Percentiles rank a stretch among this genome's conserved stretches.
Conservation (phyloP, 2,329 filamentous ascomycete genomes). For the Hypoxylon sp. region DNA sequence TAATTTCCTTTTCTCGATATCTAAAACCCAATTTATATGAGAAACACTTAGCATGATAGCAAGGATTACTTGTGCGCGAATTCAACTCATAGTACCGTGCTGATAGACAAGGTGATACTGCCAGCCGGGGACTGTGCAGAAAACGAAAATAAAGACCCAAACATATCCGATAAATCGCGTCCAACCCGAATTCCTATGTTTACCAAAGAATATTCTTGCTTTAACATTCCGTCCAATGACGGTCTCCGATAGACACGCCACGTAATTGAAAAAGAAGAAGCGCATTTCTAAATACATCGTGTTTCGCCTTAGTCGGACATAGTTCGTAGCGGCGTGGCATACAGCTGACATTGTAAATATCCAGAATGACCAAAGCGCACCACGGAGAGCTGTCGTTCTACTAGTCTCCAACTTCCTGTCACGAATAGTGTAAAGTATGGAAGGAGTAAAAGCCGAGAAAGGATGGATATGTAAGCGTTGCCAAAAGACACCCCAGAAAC, state of each 20-base stretch:
- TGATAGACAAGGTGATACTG: neutral
- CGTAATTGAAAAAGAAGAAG: neutral
- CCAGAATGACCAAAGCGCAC: neutral
- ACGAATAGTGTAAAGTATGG: neutral
- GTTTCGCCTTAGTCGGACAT: neutral
- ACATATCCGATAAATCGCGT: neutral
- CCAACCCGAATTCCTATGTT: neutral
- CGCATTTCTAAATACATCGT: neutral
- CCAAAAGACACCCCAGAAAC: neutral
- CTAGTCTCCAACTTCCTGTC: neutral
- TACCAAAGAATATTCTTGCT: neutral
- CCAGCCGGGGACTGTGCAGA: neutral
- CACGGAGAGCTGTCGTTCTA: neutral
- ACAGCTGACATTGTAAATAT: slow-evolving; percentile 1
- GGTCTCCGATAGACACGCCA: neutral
- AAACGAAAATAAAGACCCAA: neutral
- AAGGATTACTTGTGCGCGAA: neutral
- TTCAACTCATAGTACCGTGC: neutral
- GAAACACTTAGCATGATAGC: neutral
- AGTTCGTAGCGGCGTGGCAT: neutral
- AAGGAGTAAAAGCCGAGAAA: neutral
- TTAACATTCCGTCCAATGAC: neutral
- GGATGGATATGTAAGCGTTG: neutral
- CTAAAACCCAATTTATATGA: neutral
- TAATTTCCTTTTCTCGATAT: too few species aligned